Percentiles rank a stretch among this genome's conserved stretches.
phyloP scores from a whole-genome alignment of 306 rosid genomes.

The Adenanthera pavonina region DNA sequence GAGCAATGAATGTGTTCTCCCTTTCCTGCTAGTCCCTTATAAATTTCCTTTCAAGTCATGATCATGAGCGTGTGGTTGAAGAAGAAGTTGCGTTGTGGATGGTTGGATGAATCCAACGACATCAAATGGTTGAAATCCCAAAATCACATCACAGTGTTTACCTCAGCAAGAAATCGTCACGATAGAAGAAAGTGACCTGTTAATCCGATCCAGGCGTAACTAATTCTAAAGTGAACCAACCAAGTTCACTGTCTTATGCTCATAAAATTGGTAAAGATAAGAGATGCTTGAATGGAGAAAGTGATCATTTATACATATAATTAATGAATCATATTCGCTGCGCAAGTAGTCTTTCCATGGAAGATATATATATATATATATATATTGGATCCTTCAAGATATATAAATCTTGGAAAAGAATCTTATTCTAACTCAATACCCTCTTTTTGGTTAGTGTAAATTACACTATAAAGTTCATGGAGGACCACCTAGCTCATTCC shows the following conservation, averaged over 20 bases:
- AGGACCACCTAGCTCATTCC: not conserved
- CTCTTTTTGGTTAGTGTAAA: not conserved
- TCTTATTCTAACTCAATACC: not conserved
- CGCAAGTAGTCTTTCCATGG: not conserved
- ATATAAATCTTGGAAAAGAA: not conserved
- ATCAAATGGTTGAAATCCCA: no score
- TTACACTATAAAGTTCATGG: not conserved
- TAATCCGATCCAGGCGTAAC: not conserved
- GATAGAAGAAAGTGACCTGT: not conserved
- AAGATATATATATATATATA: no score
- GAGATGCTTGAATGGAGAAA: not conserved
- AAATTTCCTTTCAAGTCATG: no score
- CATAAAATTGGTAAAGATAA: not conserved
- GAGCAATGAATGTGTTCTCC: no score
- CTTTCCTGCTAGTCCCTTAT: no score
- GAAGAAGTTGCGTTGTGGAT: no score
- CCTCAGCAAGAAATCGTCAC: constrained; percentile 13
- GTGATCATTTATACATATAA: not conserved
- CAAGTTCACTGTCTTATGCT: not conserved
- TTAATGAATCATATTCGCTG: not conserved
- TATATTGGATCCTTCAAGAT: no score
- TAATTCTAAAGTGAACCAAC: not conserved
- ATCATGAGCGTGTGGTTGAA: no score
- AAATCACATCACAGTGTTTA: not conserved
- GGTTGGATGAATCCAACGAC: no score